Conservation (phyloP, 1,284 basidiomycete species). For the Schizophyllum commune region DNA sequence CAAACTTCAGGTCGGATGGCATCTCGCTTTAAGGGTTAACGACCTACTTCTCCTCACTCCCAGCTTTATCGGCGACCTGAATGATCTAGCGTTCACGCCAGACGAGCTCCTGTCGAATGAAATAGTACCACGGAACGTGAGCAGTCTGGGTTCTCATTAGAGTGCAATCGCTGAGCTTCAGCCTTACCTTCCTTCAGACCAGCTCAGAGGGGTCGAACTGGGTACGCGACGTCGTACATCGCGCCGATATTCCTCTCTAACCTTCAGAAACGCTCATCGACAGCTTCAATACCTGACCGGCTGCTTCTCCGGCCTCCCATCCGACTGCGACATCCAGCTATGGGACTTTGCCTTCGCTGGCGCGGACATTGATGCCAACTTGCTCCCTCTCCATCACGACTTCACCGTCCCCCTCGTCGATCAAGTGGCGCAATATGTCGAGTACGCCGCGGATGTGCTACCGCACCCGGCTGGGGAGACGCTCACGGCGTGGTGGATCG, state of each 20-base stretch:
- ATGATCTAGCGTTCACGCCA: slow-evolving; percentile 35
- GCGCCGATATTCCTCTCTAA: not conserved
- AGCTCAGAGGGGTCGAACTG: slow-evolving; percentile 49
- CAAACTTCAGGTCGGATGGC: slow-evolving; percentile 37
- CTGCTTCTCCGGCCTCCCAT: slow-evolving; percentile 38
- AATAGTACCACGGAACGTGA: slow-evolving; percentile 40
- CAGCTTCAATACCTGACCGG: slow-evolving; percentile 48
- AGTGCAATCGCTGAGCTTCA: no score
- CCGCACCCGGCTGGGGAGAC: slow-evolving; percentile 36
- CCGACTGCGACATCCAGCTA: slow-evolving; percentile 34
- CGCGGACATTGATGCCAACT: slow-evolving; percentile 37
- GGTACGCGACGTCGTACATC: slow-evolving; percentile 20
- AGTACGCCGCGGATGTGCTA: slow-evolving; percentile 34
- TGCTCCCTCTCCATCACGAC: slow-evolving; percentile 37
- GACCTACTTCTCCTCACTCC: not conserved
- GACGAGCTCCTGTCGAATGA: slow-evolving; percentile 33
- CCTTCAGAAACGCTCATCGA: not conserved
- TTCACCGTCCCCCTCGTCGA: slow-evolving; percentile 42
- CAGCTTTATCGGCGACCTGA: slow-evolving; percentile 45
- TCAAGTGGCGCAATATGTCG: slow-evolving; percentile 41
- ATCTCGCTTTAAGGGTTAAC: not conserved
- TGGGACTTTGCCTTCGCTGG: slow-evolving; percentile 56
- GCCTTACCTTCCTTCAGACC: slow-evolving; percentile 33
- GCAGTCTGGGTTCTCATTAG: slow-evolving; percentile 8
- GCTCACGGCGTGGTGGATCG: slow-evolving; percentile 50